A percentile compares a stretch with the other conserved stretches of the same genome.
Conservation (phyloP, 371 early-diverging fungal species). For the Actinomortierella wolfii region DNA sequence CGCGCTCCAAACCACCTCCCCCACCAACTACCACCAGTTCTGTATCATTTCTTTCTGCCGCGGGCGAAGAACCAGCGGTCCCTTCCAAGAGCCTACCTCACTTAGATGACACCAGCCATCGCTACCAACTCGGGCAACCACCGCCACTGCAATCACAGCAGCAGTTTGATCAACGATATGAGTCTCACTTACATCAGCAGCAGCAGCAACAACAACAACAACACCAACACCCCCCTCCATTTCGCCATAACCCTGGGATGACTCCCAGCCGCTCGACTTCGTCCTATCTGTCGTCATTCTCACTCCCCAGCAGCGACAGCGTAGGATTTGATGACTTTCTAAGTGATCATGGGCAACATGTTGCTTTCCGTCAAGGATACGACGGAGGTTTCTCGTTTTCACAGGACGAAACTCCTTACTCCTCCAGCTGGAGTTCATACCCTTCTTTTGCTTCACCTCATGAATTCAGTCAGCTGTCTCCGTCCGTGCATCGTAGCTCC, state of each 20-base stretch:
- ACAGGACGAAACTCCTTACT: neutral
- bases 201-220: no score
- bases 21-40: no score
- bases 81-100: no score
- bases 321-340: neutral
- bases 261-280: neutral
- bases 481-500: neutral
- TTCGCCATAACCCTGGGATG: neutral
- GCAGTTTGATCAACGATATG: no score
- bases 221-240: neutral
- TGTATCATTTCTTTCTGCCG: no score
- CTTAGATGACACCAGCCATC: no score
- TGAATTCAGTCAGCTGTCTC: neutral
- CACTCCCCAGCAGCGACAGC: neutral
- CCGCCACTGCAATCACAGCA: no score
- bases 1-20: no score
- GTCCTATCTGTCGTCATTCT: neutral
- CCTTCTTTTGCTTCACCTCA: constrained; percentile 2
- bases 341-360: neutral
- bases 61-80: no score
- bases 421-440: neutral
- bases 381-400: neutral
- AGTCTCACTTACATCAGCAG: no score
- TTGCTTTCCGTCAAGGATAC: constrained; percentile 1
- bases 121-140: no score